Evolutionary conservation across 768 basidiomycete species (phyloP), one percentile per base, ranked within the genome.

Genomic region (Kwoniella newhampshirensis): DNA sequence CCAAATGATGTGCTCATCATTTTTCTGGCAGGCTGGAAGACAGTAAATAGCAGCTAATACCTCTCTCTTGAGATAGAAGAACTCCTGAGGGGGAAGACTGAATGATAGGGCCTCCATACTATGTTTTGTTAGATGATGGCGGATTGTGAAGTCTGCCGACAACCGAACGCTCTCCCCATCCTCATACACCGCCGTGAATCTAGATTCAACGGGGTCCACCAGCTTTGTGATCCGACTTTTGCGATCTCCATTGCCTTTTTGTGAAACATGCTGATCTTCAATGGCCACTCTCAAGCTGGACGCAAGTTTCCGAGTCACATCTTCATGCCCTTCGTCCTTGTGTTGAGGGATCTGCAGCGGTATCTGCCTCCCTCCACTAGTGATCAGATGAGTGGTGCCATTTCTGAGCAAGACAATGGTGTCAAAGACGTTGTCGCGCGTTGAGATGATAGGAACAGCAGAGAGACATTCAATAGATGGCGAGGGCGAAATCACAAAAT

Each of bases 381-480:
- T 88, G 36, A 87, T 75, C 3, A 91, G 68, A 0, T 78, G 74
- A 9, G 90, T 74, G 8, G 73, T 73, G 27, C 84, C 81, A 44
- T 83, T 79, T 2, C 84, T 81, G 45, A 81, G 83, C 45, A 89
- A 75, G 15, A 87, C 75, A 4, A 94, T 75, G 9, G 91, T 78
- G 73, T 96, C 92, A 71, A 80, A 80, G 13, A 89, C 79, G 13
- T 80, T 77, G 6, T 77, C 76, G 18, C 91, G 83, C 2, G 86
- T 87, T 1, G 84, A 82, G 18, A 82, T 79, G 36, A 91, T 75
- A 2, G 88, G 77, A 0, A 81, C 78, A 0, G 83, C 81, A 1
- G 85, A 82, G 1, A 82, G 65, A 0, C 82, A 87, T 7, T 77
- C 72, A 11, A 79, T 58, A 37, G 61, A 49, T 7, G 62, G 62